A percentile compares a stretch with the other conserved stretches of the same genome.
phyloP scores from a whole-genome alignment of 2,329 filamentous ascomycete species.

The Biscogniauxia mediterranea region DNA sequence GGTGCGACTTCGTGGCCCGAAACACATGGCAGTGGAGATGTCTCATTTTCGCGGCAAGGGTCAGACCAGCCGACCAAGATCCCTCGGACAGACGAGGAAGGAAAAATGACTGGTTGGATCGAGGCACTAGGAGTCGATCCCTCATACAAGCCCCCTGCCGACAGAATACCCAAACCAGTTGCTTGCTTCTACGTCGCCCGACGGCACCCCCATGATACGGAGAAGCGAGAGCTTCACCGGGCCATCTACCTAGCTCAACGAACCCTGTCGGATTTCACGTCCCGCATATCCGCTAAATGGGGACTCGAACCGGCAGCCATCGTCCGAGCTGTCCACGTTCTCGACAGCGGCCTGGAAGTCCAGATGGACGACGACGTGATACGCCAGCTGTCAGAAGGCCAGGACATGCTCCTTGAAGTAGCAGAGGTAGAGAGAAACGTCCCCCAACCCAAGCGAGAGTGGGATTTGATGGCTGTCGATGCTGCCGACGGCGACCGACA shows the following conservation, averaged over 20 bases:
- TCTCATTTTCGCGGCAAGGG: constrained; percentile 40
- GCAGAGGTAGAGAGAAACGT: constrained; percentile 39
- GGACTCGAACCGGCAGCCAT: constrained; percentile 72
- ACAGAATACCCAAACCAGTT: constrained; percentile 67
- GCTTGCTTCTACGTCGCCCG: constrained; percentile 84
- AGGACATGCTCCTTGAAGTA: constrained; percentile 82
- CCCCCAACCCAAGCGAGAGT: constrained; percentile 52
- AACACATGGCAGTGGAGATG: constrained; percentile 52
- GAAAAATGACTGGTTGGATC: constrained; percentile 76
- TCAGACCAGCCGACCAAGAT: constrained; percentile 54
- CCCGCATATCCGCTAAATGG: constrained; percentile 75
- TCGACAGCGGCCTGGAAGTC: constrained; percentile 73
- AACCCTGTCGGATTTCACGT: constrained; percentile 70
- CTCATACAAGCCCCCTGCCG: constrained; percentile 75
- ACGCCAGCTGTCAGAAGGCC: constrained; percentile 78
- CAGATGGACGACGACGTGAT: constrained; percentile 91
- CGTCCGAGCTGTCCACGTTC: constrained; percentile 68
- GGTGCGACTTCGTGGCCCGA: constrained; percentile 55
- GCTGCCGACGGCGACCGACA: constrained; percentile 37
- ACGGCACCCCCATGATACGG: constrained; percentile 48
- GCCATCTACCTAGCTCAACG: constrained; percentile 83
- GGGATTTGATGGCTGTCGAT: constrained; percentile 64
- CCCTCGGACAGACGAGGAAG: constrained; percentile 56
- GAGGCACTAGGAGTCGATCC: constrained; percentile 89
- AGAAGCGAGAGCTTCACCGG: constrained; percentile 66